Evolutionary conservation across 306 rosid genomes (phyloP).

Genomic region (Malus orientalis): DNA sequence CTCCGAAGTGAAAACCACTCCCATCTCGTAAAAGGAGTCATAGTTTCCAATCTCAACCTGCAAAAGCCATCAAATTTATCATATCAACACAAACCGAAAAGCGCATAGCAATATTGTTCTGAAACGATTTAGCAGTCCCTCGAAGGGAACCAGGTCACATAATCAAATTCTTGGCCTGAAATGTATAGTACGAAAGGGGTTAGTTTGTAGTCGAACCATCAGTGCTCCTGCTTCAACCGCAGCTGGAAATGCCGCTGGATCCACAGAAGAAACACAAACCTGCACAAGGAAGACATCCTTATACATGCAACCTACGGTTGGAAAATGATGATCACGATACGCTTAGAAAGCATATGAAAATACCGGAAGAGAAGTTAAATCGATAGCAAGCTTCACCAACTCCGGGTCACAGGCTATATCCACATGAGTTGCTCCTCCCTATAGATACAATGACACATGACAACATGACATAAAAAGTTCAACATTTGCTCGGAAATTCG

Average conservation of each 20-base stretch:
- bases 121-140: conserved; percentile 7
- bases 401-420: conserved; percentile 95
- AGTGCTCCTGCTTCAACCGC: conserved; percentile 91
- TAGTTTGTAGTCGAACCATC: conserved; percentile 46
- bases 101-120: conserved; percentile 1
- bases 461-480: background rate
- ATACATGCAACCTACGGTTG: background rate
- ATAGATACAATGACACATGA: background rate
- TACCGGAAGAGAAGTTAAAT: conserved; percentile 88
- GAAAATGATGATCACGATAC: too few relatives aligned
- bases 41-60: conserved; percentile 97
- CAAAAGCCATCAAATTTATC: too few relatives aligned
- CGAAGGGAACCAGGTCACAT: background rate
- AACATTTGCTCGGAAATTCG: conserved; percentile 1
- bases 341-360: background rate
- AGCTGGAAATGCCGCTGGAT: conserved; percentile 58
- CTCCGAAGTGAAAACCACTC: conserved; percentile 67
- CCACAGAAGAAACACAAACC: conserved; percentile 93
- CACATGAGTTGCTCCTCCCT: conserved; percentile 98
- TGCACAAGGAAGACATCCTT: conserved; percentile 25
- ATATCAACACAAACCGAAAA: background rate
- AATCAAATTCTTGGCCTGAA: background rate
- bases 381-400: conserved; percentile 77
- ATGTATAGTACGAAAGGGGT: conserved; percentile 5
- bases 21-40: conserved; percentile 78